Evolutionary conservation across 2,329 filamentous ascomycete genomes (phyloP).

Genomic region (Scedosporium dehoogii): DNA sequence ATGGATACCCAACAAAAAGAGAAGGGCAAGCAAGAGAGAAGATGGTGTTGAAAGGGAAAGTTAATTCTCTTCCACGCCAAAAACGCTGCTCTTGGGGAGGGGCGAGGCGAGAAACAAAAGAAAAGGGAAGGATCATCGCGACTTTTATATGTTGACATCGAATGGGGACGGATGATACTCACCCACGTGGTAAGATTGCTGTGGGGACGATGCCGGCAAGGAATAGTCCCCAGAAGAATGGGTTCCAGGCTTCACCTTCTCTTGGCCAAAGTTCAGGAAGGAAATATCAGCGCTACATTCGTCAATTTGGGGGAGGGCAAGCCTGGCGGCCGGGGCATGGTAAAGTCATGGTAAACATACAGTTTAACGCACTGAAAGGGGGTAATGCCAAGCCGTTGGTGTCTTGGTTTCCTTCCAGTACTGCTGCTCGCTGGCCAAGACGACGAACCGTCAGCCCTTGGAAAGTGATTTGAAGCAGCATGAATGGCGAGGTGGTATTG

Average conservation of each 20-base stretch:
- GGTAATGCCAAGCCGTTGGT: background rate
- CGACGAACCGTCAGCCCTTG: background rate
- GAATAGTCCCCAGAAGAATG: background rate
- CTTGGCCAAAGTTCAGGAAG: background rate
- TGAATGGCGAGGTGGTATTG: background rate
- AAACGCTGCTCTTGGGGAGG: slow-evolving; percentile 7
- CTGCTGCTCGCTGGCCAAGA: background rate
- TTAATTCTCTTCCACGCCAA: background rate
- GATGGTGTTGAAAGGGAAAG: background rate
- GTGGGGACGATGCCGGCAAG: background rate
- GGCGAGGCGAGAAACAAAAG: slow-evolving; percentile 1
- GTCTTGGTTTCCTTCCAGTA: background rate
- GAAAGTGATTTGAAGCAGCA: background rate
- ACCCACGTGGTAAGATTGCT: slow-evolving; percentile 4
- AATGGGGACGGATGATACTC: background rate
- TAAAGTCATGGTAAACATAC: background rate
- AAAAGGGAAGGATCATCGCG: slow-evolving; percentile 3
- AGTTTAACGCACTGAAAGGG: background rate
- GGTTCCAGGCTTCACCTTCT: background rate
- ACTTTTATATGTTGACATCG: background rate
- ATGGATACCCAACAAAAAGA: slow-evolving; percentile 8
- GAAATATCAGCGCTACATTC: background rate
- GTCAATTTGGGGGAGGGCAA: background rate
- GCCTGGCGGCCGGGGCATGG: background rate
- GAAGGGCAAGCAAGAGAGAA: background rate